Evolutionary conservation across 106 monocot species (phyloP), one percentile per base, ranked within the genome.

Genomic region (Dendrobium chrysotoxum): DNA sequence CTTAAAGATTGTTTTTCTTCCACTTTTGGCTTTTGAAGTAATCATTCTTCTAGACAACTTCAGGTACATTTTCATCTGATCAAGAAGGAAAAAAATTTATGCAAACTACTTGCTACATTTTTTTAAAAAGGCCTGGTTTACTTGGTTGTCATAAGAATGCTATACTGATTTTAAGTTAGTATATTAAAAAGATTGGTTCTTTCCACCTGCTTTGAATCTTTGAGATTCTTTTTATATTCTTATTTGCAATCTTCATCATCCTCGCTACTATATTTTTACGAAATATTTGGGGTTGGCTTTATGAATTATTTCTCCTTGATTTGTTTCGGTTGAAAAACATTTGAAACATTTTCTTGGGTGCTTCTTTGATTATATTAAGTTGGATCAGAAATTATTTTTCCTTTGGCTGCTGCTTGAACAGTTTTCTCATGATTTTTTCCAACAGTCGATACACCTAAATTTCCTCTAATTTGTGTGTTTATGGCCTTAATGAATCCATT

Each of bases 1-100:
- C 81, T 85, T 97, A 81, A 97, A 94, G 97, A 90, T 94, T 83
- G 97, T 97, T 77, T 94, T 97, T 75, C 89, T 97, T 83, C 97
- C 97, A 23, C 85, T 97, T 35, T 74, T 97, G 75, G 92, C 94
- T 20, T 92, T 97, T 84, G 97, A 97, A 88, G 76, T 83, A 66
- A 87, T 89, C 65, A 87, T 97, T 83, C 94, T 97, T 79, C 53
- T 92, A 25, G 97, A 97, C 81, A 97, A 97, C 88, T 94, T 97
- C 86, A 97, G 97, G 97, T 97, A 92, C 39, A 65, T 67, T 64
- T 44, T 72, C 28, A 42, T 5, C 45, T 35, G 35, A 35, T 35
- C 50, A 50, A 13, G 50, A 23, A 21, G 26, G 64, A 65, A 65
- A 61, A 61, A 4, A 65, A 26, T 65, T 25, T 26, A 64, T 64